These are phyloP conservation scores for Xanthoconium stramineum DNA, from an alignment of 768 basidiomycete species.

Conservation along the genomic window DNA sequence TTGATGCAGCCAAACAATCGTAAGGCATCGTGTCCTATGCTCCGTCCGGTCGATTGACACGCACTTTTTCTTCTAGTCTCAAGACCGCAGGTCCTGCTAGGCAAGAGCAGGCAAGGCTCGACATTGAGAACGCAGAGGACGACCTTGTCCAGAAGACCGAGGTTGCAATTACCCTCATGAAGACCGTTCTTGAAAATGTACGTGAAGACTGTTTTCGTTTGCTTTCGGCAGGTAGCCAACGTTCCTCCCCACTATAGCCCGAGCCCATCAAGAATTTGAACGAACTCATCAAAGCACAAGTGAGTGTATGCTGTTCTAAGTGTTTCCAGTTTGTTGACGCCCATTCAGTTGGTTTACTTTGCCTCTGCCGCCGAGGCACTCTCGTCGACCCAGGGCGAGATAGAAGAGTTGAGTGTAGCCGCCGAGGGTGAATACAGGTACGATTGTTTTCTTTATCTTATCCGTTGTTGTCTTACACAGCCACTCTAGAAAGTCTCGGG, in stretches of 20 bases:
- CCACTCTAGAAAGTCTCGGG: slow-evolving; percentile 72
- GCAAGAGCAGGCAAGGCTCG: slow-evolving; percentile 90
- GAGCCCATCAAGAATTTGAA: slow-evolving; percentile 95
- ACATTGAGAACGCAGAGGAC: slow-evolving; percentile 92
- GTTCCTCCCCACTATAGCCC: slow-evolving; percentile 51
- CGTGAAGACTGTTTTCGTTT: slow-evolving; percentile 25
- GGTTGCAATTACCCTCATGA: slow-evolving; percentile 94
- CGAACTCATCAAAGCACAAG: slow-evolving; percentile 88
- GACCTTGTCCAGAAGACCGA: slow-evolving; percentile 98
- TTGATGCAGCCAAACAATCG: slow-evolving; percentile 89
- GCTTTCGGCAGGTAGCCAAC: neutral
- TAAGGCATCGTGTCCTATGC: slow-evolving; percentile 35
- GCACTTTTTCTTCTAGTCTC: slow-evolving; percentile 44
- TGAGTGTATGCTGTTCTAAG: slow-evolving; percentile 22
- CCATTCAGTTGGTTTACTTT: slow-evolving; percentile 62
- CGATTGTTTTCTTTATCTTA: neutral
- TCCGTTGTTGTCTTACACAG: slow-evolving; percentile 4
- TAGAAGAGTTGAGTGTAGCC: slow-evolving; percentile 88
- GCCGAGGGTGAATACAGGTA: slow-evolving; percentile 96
- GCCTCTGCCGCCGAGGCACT: slow-evolving; percentile 77
- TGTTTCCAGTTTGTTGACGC: slow-evolving; percentile 3
- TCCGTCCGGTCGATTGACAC: neutral
- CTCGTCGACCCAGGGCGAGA: slow-evolving; percentile 81
- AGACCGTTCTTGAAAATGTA: slow-evolving; percentile 97
- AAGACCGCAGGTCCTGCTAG: slow-evolving; percentile 72